Evolutionary conservation across 352 stramenopile species (phyloP).

Genomic region (Phytophthora capsici): DNA sequence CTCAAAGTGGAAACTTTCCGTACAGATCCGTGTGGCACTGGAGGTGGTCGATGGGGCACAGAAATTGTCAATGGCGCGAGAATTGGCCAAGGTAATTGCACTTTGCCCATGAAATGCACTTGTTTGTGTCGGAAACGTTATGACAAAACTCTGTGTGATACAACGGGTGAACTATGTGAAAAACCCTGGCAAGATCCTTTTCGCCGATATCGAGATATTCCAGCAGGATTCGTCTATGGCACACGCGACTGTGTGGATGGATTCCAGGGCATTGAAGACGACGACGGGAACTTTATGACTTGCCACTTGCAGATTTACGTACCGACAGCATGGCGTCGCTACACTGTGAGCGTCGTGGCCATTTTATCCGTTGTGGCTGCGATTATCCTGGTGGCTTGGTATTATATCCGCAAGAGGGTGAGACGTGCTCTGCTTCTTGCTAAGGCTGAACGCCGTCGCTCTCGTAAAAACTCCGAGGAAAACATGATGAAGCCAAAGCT

Average conservation of each 20-base stretch:
- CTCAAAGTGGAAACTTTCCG: conserved; percentile 93
- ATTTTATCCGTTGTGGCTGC: conserved; percentile 73
- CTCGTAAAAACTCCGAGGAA: conserved; percentile 74
- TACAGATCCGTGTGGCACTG: conserved; percentile 92
- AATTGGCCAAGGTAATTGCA: conserved; percentile 94
- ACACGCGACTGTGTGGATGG: conserved; percentile 91
- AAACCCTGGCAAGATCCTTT: conserved; percentile 87
- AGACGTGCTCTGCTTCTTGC: conserved; percentile 79
- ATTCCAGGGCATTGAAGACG: conserved; percentile 94
- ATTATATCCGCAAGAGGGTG: conserved; percentile 87
- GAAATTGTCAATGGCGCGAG: conserved; percentile 73
- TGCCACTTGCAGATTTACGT: conserved; percentile 97
- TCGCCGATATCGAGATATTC: conserved; percentile 62
- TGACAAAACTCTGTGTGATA: conserved; percentile 65
- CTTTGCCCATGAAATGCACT: conserved; percentile 89
- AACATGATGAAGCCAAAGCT: conserved; percentile 51
- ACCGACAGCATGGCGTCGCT: conserved; percentile 83
- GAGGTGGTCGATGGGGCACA: conserved; percentile 76
- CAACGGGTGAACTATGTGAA: conserved; percentile 80
- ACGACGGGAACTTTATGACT: conserved; percentile 87
- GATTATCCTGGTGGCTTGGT: conserved; percentile 81
- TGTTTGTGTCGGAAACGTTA: conserved; percentile 92
- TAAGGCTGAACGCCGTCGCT: conserved; percentile 92
- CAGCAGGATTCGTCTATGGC: conserved; percentile 92
- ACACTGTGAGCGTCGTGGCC: conserved; percentile 81